Evolutionary conservation across 2,329 filamentous ascomycete species (phyloP).

Genomic region (Didymella pomorum): DNA sequence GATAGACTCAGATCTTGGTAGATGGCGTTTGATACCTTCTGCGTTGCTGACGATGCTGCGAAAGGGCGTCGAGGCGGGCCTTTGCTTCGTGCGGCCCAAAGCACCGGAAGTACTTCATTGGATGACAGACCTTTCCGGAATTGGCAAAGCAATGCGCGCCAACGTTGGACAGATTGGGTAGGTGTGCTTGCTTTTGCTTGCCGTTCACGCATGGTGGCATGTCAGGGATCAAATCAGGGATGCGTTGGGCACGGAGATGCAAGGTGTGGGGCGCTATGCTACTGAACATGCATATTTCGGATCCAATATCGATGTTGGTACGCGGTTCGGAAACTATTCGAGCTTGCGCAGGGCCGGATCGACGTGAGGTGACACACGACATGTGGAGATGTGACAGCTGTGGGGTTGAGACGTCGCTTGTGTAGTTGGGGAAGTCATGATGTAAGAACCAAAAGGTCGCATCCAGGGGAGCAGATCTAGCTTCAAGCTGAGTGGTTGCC

Average conservation of each 20-base stretch:
- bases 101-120: neutral
- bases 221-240: slow-evolving; percentile 1
- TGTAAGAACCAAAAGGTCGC: neutral
- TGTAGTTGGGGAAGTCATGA: slow-evolving; percentile 1
- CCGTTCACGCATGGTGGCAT: neutral
- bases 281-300: neutral
- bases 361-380: slow-evolving; percentile 1
- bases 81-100: neutral
- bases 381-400: neutral
- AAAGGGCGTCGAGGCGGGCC: neutral
- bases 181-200: slow-evolving; percentile 1
- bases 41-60: neutral
- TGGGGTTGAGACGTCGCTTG: slow-evolving; percentile 1
- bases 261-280: slow-evolving; percentile 11
- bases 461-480: neutral
- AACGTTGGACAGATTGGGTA: neutral
- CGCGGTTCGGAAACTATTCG: neutral
- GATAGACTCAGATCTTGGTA: slow-evolving; percentile 10
- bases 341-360: slow-evolving; percentile 15
- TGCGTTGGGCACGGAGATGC: slow-evolving; percentile 2
- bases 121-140: neutral
- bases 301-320: slow-evolving; percentile 7
- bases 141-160: neutral
- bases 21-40: neutral
- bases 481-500: neutral